These are phyloP conservation scores for Wickerhamomyces xylosicus DNA, from an alignment of 805 yeast species.

Conservation along the genomic window DNA sequence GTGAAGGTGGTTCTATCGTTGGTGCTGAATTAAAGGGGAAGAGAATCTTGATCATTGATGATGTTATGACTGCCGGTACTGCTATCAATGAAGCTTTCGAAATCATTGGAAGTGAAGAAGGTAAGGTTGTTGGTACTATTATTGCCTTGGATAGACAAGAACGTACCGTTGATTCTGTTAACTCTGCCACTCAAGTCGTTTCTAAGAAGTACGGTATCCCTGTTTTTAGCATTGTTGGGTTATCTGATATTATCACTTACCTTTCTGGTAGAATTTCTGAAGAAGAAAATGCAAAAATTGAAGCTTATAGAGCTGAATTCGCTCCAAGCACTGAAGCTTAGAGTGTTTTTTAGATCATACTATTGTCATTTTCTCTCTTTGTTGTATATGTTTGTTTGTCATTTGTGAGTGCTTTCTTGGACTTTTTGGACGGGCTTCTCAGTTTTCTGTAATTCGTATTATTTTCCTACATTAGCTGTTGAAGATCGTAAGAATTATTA, in stretches of 20 bases:
- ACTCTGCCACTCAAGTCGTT: constrained; percentile 78
- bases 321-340: too few species aligned
- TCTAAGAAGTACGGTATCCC: constrained; percentile 67
- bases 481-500: too few species aligned
- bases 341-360: too few species aligned
- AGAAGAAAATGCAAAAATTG: constrained; percentile 47
- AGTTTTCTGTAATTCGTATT: too few species aligned
- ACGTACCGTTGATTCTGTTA: constrained; percentile 51
- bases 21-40: constrained; percentile 70
- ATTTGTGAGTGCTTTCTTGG: too few species aligned
- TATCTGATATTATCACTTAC: constrained; percentile 63
- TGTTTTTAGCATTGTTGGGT: constrained; percentile 68
- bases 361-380: too few species aligned
- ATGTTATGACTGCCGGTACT: constrained; percentile 97
- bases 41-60: constrained; percentile 80
- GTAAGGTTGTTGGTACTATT: constrained; percentile 71
- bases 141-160: constrained; percentile 96
- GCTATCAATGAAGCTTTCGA: constrained; percentile 91
- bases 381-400: too few species aligned
- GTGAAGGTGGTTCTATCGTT: constrained; percentile 94
- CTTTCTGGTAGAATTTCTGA: constrained; percentile 44
- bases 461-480: too few species aligned
- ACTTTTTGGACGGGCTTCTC: too few species aligned
- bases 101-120: constrained; percentile 61
- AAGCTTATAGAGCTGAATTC: constrained; percentile 39